phyloP scores from a whole-genome alignment of 108 stramenopile genomes.

The Pseudonitzschia delicatissima region DNA sequence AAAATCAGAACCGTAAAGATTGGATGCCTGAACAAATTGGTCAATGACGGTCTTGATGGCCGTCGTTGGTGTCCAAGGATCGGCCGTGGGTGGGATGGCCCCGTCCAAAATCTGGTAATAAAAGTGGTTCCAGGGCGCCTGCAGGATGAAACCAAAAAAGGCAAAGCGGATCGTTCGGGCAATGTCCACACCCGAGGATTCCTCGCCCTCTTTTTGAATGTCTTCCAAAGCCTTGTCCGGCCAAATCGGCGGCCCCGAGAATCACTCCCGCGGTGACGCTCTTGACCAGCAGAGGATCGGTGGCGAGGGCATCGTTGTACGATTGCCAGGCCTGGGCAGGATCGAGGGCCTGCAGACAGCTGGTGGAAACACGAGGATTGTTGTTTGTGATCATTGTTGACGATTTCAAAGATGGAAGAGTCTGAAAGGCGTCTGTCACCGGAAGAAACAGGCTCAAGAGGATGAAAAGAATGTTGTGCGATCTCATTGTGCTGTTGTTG shows the following conservation, averaged over 20 bases:
- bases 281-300: constrained; percentile 66
- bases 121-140: constrained; percentile 94
- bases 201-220: background rate
- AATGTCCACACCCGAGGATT: constrained; percentile 35
- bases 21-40: constrained; percentile 92
- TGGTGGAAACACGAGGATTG: too few relatives aligned
- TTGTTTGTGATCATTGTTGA: too few relatives aligned
- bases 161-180: constrained; percentile 76
- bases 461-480: background rate
- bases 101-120: constrained; percentile 86
- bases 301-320: constrained; percentile 65
- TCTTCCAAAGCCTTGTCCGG: constrained; percentile 74
- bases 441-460: background rate
- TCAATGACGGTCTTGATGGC: constrained; percentile 85
- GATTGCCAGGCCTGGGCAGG: constrained; percentile 47
- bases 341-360: background rate
- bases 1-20: constrained; percentile 92
- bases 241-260: constrained; percentile 82
- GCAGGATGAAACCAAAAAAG: constrained; percentile 85
- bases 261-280: constrained; percentile 84
- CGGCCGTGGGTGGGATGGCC: constrained; percentile 84
- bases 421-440: background rate
- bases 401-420: too few relatives aligned
- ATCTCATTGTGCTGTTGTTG: background rate
- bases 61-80: constrained; percentile 84